A percentile compares a stretch with the other conserved stretches of the same genome.
phyloP scores from a whole-genome alignment of 2,329 filamentous ascomycete genomes.

The Graphilbum sp. region DNA sequence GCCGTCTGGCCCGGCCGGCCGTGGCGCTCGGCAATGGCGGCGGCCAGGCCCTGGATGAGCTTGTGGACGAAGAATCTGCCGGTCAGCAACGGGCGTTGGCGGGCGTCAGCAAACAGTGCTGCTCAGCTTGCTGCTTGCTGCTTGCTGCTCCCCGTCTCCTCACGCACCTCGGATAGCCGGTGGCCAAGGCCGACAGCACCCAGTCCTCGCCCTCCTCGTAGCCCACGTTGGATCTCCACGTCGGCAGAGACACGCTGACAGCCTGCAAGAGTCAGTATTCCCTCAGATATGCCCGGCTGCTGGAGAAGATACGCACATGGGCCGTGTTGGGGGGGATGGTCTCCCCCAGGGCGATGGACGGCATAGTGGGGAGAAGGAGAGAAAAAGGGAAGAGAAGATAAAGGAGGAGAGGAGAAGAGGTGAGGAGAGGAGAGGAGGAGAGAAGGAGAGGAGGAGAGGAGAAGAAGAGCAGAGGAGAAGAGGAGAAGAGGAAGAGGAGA shows the following conservation, averaged over 20 bases:
- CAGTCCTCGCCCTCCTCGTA: slow-evolving; percentile 87
- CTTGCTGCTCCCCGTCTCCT: too few species aligned
- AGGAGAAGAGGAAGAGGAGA: not conserved
- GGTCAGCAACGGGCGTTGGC: too few species aligned
- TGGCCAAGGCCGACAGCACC: slow-evolving; percentile 73
- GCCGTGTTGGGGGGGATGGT: slow-evolving; percentile 63
- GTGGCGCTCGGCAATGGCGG: slow-evolving; percentile 47
- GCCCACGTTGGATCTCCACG: slow-evolving; percentile 78
- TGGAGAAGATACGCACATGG: slow-evolving; percentile 40
- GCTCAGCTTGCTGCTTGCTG: too few species aligned
- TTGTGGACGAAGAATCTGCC: slow-evolving; percentile 84
- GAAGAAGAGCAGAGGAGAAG: not conserved
- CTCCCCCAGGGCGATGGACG: slow-evolving; percentile 36
- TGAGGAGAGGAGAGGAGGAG: not conserved
- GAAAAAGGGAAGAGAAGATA: not conserved
- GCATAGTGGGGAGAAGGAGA: slow-evolving; percentile 1
- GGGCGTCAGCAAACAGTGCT: too few species aligned
- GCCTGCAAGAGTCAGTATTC: slow-evolving; percentile 42
- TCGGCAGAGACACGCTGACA: slow-evolving; percentile 88
- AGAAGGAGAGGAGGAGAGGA: not conserved
- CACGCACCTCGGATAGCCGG: slow-evolving; percentile 68
- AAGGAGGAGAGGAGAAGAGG: not conserved
- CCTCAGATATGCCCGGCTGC: too few species aligned
- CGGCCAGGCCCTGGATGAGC: slow-evolving; percentile 57
- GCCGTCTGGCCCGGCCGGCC: slow-evolving; percentile 48